Evolutionary conservation across 2,329 filamentous ascomycete genomes (phyloP), one percentile per base, ranked within the genome.

Genomic region (Scedosporium boydii): DNA sequence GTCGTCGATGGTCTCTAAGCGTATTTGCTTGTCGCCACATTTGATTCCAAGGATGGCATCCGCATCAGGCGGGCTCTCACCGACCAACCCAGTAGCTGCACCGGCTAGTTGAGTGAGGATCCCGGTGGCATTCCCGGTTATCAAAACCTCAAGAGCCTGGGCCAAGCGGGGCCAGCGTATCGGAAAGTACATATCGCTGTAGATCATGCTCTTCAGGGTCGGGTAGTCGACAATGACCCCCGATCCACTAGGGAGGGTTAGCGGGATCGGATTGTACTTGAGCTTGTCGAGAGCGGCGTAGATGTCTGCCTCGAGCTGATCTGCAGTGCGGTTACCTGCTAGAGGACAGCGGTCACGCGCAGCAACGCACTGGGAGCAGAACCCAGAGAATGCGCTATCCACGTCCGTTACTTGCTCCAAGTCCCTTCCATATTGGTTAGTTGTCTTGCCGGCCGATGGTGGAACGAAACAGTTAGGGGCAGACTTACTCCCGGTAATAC

Each of bases 281-380:
- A 74, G 56, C 6, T 59, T 59, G 1, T 74, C 68, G 41, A 73
- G 65, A 1, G 71, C 62, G 6, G 66, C 65, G 64, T 67, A 70
- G 29, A 70, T 58, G 57, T 73, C 70, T 6, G 70, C 69, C 60
- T 76, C 74, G 41, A 79, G 74, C 59, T 75, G 70, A 2, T 53
- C 69, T 1, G 66, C 67, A 0, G 73, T 74, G 44, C 70, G 68
- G 41, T 71, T 71, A 29, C 66, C 69, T 6, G 70, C 72, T 7
- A 74, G 69, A 4, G 66, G 63, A 58, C 72, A 74, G 6, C 62
- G 63, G 1, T 69, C 63, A 27, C 68, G 67, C 55, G 65, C 64
- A 27, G 64, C 67, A 46, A 70, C 63, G 64, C 72, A 75, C 46
- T 67, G 64, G 3, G 61, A 58, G 18, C 72, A 68, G 34, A 74